Evolutionary conservation across 768 basidiomycete genomes (phyloP).

Genomic region (Trametes cinnabarina): DNA sequence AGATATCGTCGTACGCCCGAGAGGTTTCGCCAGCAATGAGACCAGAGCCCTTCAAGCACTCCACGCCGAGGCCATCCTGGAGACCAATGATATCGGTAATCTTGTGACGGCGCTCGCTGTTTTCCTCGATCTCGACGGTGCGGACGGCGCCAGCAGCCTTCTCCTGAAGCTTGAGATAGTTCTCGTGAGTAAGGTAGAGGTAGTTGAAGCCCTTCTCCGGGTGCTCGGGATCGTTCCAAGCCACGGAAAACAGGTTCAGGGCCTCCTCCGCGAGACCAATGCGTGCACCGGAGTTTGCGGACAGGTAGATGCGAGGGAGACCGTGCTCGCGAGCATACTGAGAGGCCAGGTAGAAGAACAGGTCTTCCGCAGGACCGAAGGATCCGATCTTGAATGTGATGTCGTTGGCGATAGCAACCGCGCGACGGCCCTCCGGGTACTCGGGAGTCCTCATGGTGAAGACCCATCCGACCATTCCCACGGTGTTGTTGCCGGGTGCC

Average conservation of each 20-base stretch:
- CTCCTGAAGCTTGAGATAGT: conserved; percentile 84
- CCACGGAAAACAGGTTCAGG: conserved; percentile 81
- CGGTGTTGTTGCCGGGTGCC: conserved; percentile 89
- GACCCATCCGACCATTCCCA: conserved; percentile 98
- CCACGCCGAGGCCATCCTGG: conserved; percentile 97
- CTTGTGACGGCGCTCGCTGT: conserved; percentile 87
- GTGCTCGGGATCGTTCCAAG: conserved; percentile 78
- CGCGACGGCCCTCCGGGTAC: conserved; percentile 82
- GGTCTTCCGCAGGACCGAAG: conserved; percentile 93
- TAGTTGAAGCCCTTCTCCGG: conserved; percentile 97
- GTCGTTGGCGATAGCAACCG: conserved; percentile 93
- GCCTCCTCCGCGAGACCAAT: conserved; percentile 95
- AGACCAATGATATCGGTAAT: conserved; percentile 95
- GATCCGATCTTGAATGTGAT: conserved; percentile 99
- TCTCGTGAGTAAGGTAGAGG: conserved; percentile 92
- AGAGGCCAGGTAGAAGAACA: conserved; percentile 94
- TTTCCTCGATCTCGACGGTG: conserved; percentile 79
- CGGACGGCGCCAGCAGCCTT: conserved; percentile 76
- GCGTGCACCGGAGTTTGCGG: conserved; percentile 97
- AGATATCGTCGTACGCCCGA: conserved; percentile 98
- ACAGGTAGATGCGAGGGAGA: conserved; percentile 93
- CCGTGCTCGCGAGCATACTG: conserved; percentile 88
- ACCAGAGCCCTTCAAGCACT: conserved; percentile 93
- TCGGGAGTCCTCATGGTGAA: conserved; percentile 92
- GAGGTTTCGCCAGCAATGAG: conserved; percentile 98